These are phyloP conservation scores for Hibiscus syriacus DNA, from an alignment of 345 rosid genomes.

Conservation along the genomic window DNA sequence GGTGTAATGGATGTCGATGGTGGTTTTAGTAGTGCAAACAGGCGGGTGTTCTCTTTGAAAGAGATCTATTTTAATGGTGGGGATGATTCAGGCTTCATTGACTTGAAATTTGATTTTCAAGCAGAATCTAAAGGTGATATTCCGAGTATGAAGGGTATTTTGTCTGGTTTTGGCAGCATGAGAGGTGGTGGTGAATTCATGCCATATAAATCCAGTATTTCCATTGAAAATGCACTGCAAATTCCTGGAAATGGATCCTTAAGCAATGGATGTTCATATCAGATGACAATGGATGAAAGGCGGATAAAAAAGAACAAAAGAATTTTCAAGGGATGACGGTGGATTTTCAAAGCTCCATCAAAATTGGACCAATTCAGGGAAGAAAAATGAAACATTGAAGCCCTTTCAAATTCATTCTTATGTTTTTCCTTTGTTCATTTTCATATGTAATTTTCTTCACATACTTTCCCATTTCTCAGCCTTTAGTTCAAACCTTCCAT, in stretches of 20 bases:
- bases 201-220: constrained; percentile 20
- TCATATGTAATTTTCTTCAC: not conserved
- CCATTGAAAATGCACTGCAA: not conserved
- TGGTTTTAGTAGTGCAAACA: constrained; percentile 22
- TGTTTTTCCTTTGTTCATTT: not conserved
- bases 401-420: not conserved
- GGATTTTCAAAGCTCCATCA: constrained; percentile 74
- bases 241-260: constrained; percentile 17
- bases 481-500: not conserved
- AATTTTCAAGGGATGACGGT: constrained; percentile 89
- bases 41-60: constrained; percentile 63
- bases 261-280: constrained; percentile 50
- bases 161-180: constrained; percentile 53
- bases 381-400: constrained; percentile 25
- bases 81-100: constrained; percentile 84
- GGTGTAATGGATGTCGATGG: not conserved
- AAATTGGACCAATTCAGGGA: constrained; percentile 26
- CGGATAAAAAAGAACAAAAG: constrained; percentile 65
- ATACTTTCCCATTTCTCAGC: not conserved
- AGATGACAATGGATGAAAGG: constrained; percentile 53
- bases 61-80: constrained; percentile 63
- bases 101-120: constrained; percentile 69
- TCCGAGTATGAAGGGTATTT: constrained; percentile 16
- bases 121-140: constrained; percentile 31
- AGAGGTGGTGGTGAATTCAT: constrained; percentile 31